A percentile compares a stretch with the other conserved stretches of the same genome.
Conservation (phyloP, 2,329 filamentous ascomycete genomes). For the Exophiala sp. region DNA sequence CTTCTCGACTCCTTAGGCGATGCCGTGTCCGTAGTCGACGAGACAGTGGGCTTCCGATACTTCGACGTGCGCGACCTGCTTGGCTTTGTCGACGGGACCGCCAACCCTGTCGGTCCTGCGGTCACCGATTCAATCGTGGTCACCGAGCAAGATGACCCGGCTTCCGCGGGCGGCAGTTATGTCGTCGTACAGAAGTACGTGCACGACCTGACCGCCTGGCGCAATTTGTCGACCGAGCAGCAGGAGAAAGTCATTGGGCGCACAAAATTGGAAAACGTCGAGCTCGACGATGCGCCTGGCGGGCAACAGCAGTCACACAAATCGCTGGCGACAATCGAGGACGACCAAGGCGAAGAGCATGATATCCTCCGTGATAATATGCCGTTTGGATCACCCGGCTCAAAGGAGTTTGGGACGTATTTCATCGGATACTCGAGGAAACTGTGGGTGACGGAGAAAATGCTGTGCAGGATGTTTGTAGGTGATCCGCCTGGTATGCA, state of each 20-base stretch:
- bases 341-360: conserved; percentile 50
- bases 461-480: conserved; percentile 58
- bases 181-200: conserved; percentile 59
- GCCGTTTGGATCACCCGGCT: conserved; percentile 56
- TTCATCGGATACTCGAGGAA: conserved; percentile 55
- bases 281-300: conserved; percentile 50
- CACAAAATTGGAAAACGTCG: conserved; percentile 56
- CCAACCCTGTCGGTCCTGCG: conserved; percentile 52
- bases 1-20: conserved; percentile 49
- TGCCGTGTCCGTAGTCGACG: conserved; percentile 49
- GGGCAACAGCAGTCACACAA: conserved; percentile 53
- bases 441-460: conserved; percentile 57
- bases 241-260: conserved; percentile 58
- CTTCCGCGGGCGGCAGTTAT: conserved; percentile 51
- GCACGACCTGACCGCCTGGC: conserved; percentile 52
- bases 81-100: conserved; percentile 60
- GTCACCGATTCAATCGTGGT: conserved; percentile 46
- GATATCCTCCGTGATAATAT: conserved; percentile 58
- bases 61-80: conserved; percentile 58
- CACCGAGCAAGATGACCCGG: conserved; percentile 39
- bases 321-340: conserved; percentile 52
- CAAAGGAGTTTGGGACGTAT: conserved; percentile 55
- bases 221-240: conserved; percentile 44
- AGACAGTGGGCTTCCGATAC: conserved; percentile 57
- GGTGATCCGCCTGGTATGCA: conserved; percentile 53